Conservation (phyloP, 2,329 filamentous ascomycete species). For the Clarireedia homoeocarpa region DNA sequence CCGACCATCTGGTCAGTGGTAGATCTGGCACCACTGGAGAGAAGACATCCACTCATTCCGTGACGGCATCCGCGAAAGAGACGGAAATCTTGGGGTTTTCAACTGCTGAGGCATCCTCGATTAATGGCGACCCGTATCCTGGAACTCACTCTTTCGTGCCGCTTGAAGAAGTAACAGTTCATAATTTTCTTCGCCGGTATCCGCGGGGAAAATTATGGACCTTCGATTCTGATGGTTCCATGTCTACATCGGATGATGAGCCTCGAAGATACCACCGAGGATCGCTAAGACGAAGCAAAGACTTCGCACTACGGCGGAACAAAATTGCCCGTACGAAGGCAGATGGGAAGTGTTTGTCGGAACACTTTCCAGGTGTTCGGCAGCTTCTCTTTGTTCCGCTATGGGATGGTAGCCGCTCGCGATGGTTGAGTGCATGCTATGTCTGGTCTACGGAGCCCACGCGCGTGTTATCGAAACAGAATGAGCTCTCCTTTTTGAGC, state of each 20-base stretch:
- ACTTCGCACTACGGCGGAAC: conserved; percentile 10
- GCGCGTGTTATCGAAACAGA: conserved; percentile 29
- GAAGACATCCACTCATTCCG: neutral
- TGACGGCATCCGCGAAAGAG: conserved; percentile 8
- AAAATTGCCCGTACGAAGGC: conserved; percentile 14
- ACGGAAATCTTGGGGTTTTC: conserved; percentile 28
- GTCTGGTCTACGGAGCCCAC: conserved; percentile 33
- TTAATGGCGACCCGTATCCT: conserved; percentile 24
- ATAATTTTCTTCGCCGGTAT: conserved; percentile 34
- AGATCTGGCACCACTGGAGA: neutral
- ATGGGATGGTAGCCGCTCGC: conserved; percentile 39
- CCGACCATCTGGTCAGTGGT: neutral
- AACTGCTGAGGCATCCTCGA: conserved; percentile 23
- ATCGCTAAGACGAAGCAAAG: conserved; percentile 7
- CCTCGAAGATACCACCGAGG: neutral
- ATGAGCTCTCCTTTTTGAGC: conserved; percentile 32
- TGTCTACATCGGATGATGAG: conserved; percentile 39
- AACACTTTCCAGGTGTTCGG: conserved; percentile 37
- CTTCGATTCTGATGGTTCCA: conserved; percentile 35
- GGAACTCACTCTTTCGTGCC: conserved; percentile 22
- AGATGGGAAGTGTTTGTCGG: conserved; percentile 29
- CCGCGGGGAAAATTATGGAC: conserved; percentile 41
- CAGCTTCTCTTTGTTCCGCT: conserved; percentile 42
- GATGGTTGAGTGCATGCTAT: conserved; percentile 44
- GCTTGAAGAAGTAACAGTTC: conserved; percentile 25